Percentiles rank a stretch among this genome's conserved stretches.
These are phyloP conservation scores for Penstemon eatonii DNA, from an alignment of 257 asterid genomes.

Conservation along the genomic window DNA sequence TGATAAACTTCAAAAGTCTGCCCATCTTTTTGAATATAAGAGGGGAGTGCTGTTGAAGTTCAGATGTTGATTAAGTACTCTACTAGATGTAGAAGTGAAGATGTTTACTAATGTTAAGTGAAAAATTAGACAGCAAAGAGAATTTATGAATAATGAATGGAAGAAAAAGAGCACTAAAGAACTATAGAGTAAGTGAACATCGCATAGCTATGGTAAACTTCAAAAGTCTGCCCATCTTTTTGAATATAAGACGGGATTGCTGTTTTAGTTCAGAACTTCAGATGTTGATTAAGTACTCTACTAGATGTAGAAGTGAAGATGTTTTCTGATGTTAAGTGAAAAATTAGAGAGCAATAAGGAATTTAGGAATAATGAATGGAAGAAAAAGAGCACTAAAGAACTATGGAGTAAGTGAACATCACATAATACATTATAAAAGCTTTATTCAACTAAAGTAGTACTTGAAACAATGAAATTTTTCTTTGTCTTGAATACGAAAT, in stretches of 20 bases:
- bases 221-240: not conserved
- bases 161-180: not conserved
- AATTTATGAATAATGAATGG: conserved; percentile 12
- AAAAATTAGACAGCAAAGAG: not conserved
- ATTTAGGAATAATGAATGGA: conserved; percentile 11
- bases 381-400: not conserved
- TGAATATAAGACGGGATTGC: not conserved
- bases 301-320: not conserved
- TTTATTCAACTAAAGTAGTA: not conserved
- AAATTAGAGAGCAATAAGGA: not conserved
- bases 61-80: no score
- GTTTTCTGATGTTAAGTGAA: not conserved
- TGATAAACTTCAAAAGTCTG: not conserved
- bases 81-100: not conserved
- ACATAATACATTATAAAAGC: not conserved
- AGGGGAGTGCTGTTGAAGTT: not conserved
- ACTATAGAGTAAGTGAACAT: not conserved
- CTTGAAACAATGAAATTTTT: not conserved
- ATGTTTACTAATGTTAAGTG: not conserved
- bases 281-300: no score
- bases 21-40: not conserved
- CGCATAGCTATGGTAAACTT: not conserved
- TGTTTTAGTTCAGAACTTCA: not conserved
- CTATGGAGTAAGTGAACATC: not conserved
- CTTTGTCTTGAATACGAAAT: conserved; percentile 11